These are phyloP conservation scores for Labyrinthula sp. DNA, from an alignment of 352 stramenopile species.

Conservation along the genomic window DNA sequence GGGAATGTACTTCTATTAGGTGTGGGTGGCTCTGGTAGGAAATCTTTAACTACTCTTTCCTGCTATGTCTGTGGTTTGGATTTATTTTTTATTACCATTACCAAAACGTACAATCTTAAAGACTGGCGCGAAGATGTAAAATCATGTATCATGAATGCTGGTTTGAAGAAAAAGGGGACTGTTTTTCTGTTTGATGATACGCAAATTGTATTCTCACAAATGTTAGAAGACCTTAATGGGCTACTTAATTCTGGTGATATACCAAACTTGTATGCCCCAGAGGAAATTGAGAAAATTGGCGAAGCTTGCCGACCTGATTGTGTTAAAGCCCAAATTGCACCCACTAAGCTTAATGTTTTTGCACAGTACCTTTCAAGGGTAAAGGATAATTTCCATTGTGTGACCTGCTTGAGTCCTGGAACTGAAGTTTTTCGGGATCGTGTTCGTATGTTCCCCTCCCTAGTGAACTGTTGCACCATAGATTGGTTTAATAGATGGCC, in stretches of 20 bases:
- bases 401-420: slow-evolving; percentile 73
- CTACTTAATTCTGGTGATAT: slow-evolving; percentile 79
- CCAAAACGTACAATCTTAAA: slow-evolving; percentile 65
- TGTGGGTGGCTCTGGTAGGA: slow-evolving; percentile 65
- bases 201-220: slow-evolving; percentile 73
- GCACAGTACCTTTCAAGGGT: slow-evolving; percentile 67
- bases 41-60: slow-evolving; percentile 63
- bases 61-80: slow-evolving; percentile 72
- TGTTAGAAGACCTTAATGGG: slow-evolving; percentile 84
- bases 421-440: slow-evolving; percentile 69
- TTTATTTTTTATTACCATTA: slow-evolving; percentile 74
- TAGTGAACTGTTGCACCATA: slow-evolving; percentile 87
- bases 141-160: slow-evolving; percentile 56
- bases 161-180: slow-evolving; percentile 64
- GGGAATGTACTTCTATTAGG: slow-evolving; percentile 72
- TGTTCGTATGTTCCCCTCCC: slow-evolving; percentile 76
- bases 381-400: slow-evolving; percentile 72
- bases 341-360: slow-evolving; percentile 80
- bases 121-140: slow-evolving; percentile 81
- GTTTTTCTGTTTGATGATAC: slow-evolving; percentile 83
- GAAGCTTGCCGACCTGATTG: slow-evolving; percentile 64
- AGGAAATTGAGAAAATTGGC: slow-evolving; percentile 72
- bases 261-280: slow-evolving; percentile 66
- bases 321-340: slow-evolving; percentile 58
- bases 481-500: slow-evolving; percentile 88